phyloP scores from a whole-genome alignment of 2,329 filamentous ascomycete genomes.

The Claviceps purpurea region DNA sequence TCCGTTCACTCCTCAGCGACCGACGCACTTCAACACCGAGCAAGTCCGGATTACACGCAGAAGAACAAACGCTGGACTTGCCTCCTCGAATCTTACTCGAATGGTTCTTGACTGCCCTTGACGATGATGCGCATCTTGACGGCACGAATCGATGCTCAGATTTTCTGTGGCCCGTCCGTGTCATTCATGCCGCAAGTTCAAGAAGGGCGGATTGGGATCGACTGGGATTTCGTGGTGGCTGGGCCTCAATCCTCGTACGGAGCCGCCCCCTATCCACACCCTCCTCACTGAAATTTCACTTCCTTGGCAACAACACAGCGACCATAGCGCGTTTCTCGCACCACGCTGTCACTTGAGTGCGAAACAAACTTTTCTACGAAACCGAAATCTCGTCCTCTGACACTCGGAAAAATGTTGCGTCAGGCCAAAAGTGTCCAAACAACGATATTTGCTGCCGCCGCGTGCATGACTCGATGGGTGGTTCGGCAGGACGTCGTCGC shows the following conservation, averaged over 20 bases:
- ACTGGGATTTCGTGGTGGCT: slow-evolving; percentile 6
- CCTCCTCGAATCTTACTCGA: not conserved
- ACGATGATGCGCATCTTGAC: not conserved
- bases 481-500: not conserved
- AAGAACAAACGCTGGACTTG: not conserved
- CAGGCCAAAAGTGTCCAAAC: no score
- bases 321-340: slow-evolving; percentile 9
- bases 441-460: no score
- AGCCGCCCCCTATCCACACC: slow-evolving; percentile 9
- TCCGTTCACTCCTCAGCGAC: no score
- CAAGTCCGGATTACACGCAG: no score
- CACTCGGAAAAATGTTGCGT: no score
- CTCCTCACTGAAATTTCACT: slow-evolving; percentile 12
- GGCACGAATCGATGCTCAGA: not conserved
- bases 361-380: slow-evolving; percentile 7
- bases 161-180: not conserved
- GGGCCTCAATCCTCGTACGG: slow-evolving; percentile 8
- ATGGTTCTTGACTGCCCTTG: not conserved
- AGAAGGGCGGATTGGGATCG: not conserved
- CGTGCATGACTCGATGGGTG: not conserved
- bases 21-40: no score
- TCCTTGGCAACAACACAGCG: slow-evolving; percentile 7
- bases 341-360: slow-evolving; percentile 5
- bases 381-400: no score
- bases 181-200: not conserved